Percentiles rank a stretch among this genome's conserved stretches.
Evolutionary conservation across 495 filamentous ascomycete species (phyloP).

Genomic region (Tuber microsphaerosporum): DNA sequence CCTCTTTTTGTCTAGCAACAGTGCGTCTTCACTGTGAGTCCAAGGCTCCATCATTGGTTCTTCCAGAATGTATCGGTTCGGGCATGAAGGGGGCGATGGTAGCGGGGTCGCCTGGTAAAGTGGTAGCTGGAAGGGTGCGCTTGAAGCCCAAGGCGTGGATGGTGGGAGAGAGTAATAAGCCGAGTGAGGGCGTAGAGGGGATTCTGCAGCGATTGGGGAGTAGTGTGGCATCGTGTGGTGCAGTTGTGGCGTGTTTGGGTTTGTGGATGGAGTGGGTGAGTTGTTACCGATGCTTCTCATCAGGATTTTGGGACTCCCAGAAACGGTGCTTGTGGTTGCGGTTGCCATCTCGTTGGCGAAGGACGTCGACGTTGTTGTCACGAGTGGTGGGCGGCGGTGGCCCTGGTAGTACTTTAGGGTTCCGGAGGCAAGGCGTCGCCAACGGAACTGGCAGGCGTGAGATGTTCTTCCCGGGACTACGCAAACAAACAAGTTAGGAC

Average conservation of each 20-base stretch:
- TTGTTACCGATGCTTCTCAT: conserved; percentile 37
- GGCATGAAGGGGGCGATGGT: conserved; percentile 38
- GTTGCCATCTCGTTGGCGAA: conserved; percentile 42
- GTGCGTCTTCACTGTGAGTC: conserved; percentile 36
- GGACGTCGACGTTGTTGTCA: conserved; percentile 41
- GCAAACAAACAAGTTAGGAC: conserved; percentile 22
- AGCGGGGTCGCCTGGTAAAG: conserved; percentile 39
- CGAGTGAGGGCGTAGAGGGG: conserved; percentile 29
- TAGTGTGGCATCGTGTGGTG: conserved; percentile 39
- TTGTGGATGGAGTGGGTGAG: conserved; percentile 36
- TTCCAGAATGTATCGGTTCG: conserved; percentile 28
- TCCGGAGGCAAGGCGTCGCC: conserved; percentile 41
- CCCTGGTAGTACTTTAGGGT: conserved; percentile 43
- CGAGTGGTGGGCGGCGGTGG: conserved; percentile 40
- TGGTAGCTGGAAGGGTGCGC: neutral
- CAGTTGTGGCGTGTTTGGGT: conserved; percentile 36
- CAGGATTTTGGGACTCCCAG: conserved; percentile 34
- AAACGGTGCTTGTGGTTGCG: conserved; percentile 33
- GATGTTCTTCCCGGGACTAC: conserved; percentile 39
- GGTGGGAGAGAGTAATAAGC: conserved; percentile 3
- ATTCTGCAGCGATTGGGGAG: conserved; percentile 30
- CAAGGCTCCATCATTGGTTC: conserved; percentile 27
- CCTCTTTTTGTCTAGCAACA: conserved; percentile 37
- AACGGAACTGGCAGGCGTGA: conserved; percentile 42
- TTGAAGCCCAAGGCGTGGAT: conserved; percentile 13